Evolutionary conservation across 2,329 filamentous ascomycete species (phyloP), one percentile per base, ranked within the genome.

Genomic region (Xylariaceae sp.): DNA sequence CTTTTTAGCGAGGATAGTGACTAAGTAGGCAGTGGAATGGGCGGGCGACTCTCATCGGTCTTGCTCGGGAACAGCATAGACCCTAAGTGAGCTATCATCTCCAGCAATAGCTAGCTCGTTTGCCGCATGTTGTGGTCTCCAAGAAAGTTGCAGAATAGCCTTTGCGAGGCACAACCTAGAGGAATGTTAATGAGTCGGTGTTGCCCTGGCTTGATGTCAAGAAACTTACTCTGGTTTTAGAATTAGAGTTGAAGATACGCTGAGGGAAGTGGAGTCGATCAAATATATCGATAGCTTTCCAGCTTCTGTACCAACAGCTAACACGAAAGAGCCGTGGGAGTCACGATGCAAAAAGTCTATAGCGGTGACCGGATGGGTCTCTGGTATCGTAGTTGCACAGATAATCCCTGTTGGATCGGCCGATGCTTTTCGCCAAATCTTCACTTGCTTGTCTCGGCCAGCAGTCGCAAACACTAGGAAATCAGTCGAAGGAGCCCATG

Each of bases 371-470:
- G 90, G 79, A 19, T 80, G 77, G 18, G 81, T 79, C 46, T 83
- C 77, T 0, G 81, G 67, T 20, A 90, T 75, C 1, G 80, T 80
- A 2, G 79, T 71, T 6, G 78, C 79, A 58, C 85, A 83, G 10
- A 73, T 69, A 59, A 89, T 86, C 18, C 72, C 52, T 20, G 57
- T 48, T 7, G 56, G 16, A 21, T 54, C 54, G 12, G 50, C 20
- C 26, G 55, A 12, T 6, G 54, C 42, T 42, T 49, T 61, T 40
- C 72, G 71, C 90, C 90, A 93, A 43, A 93, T 69, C 69, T 89
- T 90, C 40, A 96, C 87, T 21, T 81, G 82, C 76, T 96, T 98
- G 73, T 99, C 95, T 65, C 95, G 82, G 2, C 93, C 91, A 1
- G 93, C 93, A 0, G 95, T 99, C 12, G 89, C 89, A 73, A 99